A percentile compares a stretch with the other conserved stretches of the same genome.
Evolutionary conservation across 1,139 yeast genomes (phyloP).

Genomic region (Scheffersomyces lignicola): DNA sequence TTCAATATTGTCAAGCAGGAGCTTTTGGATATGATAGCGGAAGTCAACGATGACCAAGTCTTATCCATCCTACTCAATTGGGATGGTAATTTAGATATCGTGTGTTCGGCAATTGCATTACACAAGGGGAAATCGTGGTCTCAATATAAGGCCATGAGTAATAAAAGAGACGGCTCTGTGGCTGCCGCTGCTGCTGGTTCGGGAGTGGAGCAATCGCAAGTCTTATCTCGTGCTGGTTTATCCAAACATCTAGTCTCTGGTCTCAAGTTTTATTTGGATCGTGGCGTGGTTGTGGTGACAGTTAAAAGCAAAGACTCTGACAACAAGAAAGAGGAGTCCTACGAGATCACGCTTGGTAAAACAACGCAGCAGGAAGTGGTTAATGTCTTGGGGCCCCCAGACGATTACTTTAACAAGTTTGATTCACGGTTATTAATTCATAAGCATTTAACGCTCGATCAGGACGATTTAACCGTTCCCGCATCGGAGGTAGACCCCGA

Average conservation of each 20-base stretch:
- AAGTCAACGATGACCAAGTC: slow-evolving; percentile 18
- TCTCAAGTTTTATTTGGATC: slow-evolving; percentile 5
- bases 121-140: slow-evolving; percentile 22
- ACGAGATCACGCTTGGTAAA: slow-evolving; percentile 28
- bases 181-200: neutral
- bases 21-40: slow-evolving; percentile 17
- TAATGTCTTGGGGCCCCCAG: slow-evolving; percentile 55
- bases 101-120: slow-evolving; percentile 24
- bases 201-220: slow-evolving; percentile 1
- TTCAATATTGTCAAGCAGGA: slow-evolving; percentile 28
- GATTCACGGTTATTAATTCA: slow-evolving; percentile 48
- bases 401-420: slow-evolving; percentile 49
- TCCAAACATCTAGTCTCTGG: neutral
- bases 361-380: slow-evolving; percentile 54
- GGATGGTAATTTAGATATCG: slow-evolving; percentile 29
- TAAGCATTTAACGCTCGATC: slow-evolving; percentile 20
- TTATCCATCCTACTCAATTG: slow-evolving; percentile 35
- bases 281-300: slow-evolving; percentile 1
- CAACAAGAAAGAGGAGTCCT: neutral
- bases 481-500: slow-evolving; percentile 9
- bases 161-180: neutral
- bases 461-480: slow-evolving; percentile 7
- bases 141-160: slow-evolving; percentile 15
- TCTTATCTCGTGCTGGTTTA: neutral
- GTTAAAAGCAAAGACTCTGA: neutral